Evolutionary conservation across 2,329 filamentous ascomycete species (phyloP).

Genomic region (Xylogone sp.): DNA sequence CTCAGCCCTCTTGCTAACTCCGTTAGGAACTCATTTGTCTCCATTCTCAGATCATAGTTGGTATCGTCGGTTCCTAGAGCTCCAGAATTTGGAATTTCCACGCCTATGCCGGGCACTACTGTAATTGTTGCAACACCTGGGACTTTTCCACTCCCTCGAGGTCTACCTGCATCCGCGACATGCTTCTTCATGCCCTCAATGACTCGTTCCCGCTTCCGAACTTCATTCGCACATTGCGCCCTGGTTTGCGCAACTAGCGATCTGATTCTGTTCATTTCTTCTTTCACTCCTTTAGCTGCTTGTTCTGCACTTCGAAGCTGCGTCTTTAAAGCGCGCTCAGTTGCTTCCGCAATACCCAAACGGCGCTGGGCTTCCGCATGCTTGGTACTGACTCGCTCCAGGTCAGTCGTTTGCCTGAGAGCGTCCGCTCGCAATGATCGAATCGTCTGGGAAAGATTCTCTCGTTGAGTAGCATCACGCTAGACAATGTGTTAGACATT

Average conservation of each 20-base stretch:
- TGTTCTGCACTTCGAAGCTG: slow-evolving; percentile 73
- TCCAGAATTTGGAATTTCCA: slow-evolving; percentile 28
- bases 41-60: slow-evolving; percentile 70
- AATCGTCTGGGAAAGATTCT: slow-evolving; percentile 75
- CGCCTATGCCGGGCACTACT: slow-evolving; percentile 49
- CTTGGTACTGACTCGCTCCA: slow-evolving; percentile 54
- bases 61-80: slow-evolving; percentile 37
- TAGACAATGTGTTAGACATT: slow-evolving; percentile 31
- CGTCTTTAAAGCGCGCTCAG: slow-evolving; percentile 65
- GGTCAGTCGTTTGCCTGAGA: slow-evolving; percentile 66
- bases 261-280: slow-evolving; percentile 78
- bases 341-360: slow-evolving; percentile 58
- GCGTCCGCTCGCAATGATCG: slow-evolving; percentile 72
- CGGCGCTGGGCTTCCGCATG: slow-evolving; percentile 51
- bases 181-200: slow-evolving; percentile 87
- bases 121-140: slow-evolving; percentile 53
- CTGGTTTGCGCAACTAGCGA: slow-evolving; percentile 77
- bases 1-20: slow-evolving; percentile 78
- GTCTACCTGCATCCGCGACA: slow-evolving; percentile 66
- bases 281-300: slow-evolving; percentile 71
- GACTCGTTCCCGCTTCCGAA: slow-evolving; percentile 85
- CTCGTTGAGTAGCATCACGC: slow-evolving; percentile 87
- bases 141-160: slow-evolving; percentile 52
- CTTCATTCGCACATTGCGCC: slow-evolving; percentile 82
- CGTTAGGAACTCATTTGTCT: slow-evolving; percentile 89